Conservation (phyloP, 495 filamentous ascomycete genomes). For the Penicillium chermesinum region DNA sequence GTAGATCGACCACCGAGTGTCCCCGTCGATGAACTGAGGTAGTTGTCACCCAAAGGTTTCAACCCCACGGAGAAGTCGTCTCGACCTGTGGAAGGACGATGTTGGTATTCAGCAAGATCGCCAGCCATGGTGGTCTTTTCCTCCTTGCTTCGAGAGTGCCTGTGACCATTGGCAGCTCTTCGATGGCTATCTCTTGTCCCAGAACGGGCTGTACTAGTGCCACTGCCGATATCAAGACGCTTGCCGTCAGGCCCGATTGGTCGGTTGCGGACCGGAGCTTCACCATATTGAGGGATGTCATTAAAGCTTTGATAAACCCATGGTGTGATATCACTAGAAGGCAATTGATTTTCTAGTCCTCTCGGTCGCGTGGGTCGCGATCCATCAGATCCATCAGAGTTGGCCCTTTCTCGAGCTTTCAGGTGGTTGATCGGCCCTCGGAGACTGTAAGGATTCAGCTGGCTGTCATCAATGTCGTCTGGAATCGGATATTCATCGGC, state of each 20-base stretch:
- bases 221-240: slow-evolving; percentile 46
- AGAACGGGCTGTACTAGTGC: slow-evolving; percentile 29
- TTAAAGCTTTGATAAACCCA: slow-evolving; percentile 91
- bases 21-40: slow-evolving; percentile 35
- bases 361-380: slow-evolving; percentile 67
- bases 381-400: slow-evolving; percentile 60
- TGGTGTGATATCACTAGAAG: slow-evolving; percentile 89
- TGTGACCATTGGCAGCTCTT: slow-evolving; percentile 67
- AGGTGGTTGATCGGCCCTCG: slow-evolving; percentile 51
- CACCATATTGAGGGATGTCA: slow-evolving; percentile 75
- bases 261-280: slow-evolving; percentile 71
- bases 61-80: slow-evolving; percentile 61
- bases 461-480: slow-evolving; percentile 57
- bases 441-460: slow-evolving; percentile 8
- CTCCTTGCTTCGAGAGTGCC: slow-evolving; percentile 66
- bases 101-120: slow-evolving; percentile 40
- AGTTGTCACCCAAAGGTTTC: slow-evolving; percentile 44
- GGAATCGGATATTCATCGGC: slow-evolving; percentile 69
- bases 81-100: slow-evolving; percentile 58
- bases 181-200: slow-evolving; percentile 47
- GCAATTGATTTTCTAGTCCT: slow-evolving; percentile 62
- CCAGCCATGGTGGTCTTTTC: slow-evolving; percentile 52
- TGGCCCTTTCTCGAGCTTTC: slow-evolving; percentile 63
- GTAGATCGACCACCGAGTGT: slow-evolving; percentile 53
- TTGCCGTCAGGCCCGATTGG: slow-evolving; percentile 65